Percentiles rank a stretch among this genome's conserved stretches.
Conservation (phyloP, 441 rosid species). For the Corymbia calophylla region DNA sequence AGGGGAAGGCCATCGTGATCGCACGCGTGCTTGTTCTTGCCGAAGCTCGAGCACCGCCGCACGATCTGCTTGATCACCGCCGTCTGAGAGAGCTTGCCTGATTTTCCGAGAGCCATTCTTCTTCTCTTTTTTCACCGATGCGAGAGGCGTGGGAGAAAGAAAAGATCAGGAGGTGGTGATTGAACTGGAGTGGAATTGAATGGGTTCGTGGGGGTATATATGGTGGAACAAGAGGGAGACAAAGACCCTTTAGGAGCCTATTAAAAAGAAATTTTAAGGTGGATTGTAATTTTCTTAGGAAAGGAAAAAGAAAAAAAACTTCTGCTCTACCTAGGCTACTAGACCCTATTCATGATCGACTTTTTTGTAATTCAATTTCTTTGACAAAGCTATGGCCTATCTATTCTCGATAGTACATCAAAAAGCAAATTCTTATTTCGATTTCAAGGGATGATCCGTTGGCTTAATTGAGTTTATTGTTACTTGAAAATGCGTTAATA, state of each 20-base stretch:
- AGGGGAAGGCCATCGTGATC: not conserved
- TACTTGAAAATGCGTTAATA: not conserved
- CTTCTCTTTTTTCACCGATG: not conserved
- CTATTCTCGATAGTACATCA: rapidly evolving
- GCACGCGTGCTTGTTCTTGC: not conserved
- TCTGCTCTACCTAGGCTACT: not conserved
- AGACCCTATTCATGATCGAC: not conserved
- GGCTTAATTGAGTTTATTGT: not conserved
- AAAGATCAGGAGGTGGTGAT: not conserved
- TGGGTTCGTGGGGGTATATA: not conserved
- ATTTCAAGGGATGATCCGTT: not conserved
- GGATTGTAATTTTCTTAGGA: not conserved
- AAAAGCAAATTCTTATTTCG: not conserved
- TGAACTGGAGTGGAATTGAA: not conserved
- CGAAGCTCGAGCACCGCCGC: constrained; percentile 10
- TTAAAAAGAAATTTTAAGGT: not conserved
- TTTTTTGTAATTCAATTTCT: not conserved
- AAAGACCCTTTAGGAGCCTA: not conserved
- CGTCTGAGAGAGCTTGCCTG: constrained; percentile 3
- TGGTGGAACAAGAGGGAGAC: not conserved
- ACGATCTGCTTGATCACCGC: constrained; percentile 8
- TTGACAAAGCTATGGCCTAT: not conserved
- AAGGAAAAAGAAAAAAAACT: not conserved
- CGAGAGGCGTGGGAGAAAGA: not conserved
- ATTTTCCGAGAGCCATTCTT: constrained; percentile 5